Percentiles rank a stretch among this genome's conserved stretches.
phyloP scores from a whole-genome alignment of 352 stramenopile genomes.

The Globisporangium heterothallicum region DNA sequence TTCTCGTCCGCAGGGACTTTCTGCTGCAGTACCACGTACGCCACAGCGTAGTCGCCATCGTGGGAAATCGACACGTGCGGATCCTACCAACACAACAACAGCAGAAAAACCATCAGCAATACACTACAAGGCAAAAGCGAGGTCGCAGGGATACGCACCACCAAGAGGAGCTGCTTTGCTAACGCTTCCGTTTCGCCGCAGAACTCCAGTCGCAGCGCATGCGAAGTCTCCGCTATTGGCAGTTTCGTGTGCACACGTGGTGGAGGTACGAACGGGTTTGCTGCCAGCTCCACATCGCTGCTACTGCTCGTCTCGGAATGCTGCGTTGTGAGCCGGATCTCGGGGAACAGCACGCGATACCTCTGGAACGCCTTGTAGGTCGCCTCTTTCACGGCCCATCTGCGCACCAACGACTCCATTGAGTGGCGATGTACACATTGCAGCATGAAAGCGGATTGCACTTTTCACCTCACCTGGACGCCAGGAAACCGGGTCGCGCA shows the following conservation, averaged over 20 bases:
- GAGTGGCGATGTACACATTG: not conserved
- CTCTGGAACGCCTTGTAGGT: conserved; percentile 80
- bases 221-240: conserved; percentile 22
- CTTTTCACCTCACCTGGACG: conserved; percentile 40
- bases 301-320: not conserved
- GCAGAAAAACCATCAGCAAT: not conserved
- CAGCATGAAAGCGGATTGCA: not conserved
- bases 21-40: conserved; percentile 73
- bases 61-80: conserved; percentile 73
- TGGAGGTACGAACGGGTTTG: not conserved
- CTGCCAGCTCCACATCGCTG: not conserved
- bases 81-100: conserved; percentile 25
- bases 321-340: conserved; percentile 37
- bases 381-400: conserved; percentile 82
- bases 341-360: conserved; percentile 74
- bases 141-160: conserved; percentile 23
- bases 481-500: conserved; percentile 50
- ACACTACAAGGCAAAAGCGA: not conserved
- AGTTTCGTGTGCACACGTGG: conserved; percentile 18
- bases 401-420: conserved; percentile 4
- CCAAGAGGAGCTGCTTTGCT: conserved; percentile 41
- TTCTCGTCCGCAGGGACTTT: conserved; percentile 1
- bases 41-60: conserved; percentile 77
- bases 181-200: conserved; percentile 48
- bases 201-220: conserved; percentile 49